Conservation (phyloP, 345 rosid species). For the Syzygium aqueum region DNA sequence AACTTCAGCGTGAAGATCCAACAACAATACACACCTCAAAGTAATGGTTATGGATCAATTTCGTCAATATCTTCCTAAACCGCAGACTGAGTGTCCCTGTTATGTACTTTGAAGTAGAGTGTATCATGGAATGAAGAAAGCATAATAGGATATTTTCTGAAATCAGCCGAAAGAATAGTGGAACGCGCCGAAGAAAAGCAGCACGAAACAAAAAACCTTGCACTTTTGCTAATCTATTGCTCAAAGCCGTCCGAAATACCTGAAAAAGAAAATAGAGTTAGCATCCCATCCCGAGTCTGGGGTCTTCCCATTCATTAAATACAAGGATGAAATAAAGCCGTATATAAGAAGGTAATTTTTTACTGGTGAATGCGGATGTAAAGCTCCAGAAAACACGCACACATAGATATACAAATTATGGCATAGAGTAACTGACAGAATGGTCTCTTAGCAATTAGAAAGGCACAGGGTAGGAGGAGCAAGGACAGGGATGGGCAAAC, state of each 20-base stretch:
- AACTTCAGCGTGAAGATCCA: background rate
- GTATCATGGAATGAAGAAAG: conserved; percentile 73
- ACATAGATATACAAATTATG: background rate
- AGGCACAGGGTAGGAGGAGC: background rate
- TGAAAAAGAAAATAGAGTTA: conserved; percentile 18
- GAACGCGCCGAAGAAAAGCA: conserved; percentile 87
- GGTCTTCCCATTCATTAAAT: background rate
- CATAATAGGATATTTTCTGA: conserved; percentile 86
- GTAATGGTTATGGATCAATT: conserved; percentile 75
- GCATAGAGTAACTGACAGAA: background rate
- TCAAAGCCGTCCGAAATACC: conserved; percentile 82
- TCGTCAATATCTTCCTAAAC: conserved; percentile 88
- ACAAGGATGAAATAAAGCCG: background rate
- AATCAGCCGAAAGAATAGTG: conserved; percentile 74
- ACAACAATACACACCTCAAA: conserved; percentile 51
- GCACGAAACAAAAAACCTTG: conserved; percentile 97
- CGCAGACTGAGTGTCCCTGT: conserved; percentile 82
- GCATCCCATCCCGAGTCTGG: background rate
- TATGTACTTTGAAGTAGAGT: conserved; percentile 82
- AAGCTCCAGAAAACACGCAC: background rate
- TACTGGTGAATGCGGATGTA: background rate
- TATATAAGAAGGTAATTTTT: background rate
- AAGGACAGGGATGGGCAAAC: background rate
- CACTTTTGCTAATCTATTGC: conserved; percentile 95
- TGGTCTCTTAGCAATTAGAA: background rate